Conservation (phyloP, 2,329 filamentous ascomycete genomes). For the Arthroderma sp. region DNA sequence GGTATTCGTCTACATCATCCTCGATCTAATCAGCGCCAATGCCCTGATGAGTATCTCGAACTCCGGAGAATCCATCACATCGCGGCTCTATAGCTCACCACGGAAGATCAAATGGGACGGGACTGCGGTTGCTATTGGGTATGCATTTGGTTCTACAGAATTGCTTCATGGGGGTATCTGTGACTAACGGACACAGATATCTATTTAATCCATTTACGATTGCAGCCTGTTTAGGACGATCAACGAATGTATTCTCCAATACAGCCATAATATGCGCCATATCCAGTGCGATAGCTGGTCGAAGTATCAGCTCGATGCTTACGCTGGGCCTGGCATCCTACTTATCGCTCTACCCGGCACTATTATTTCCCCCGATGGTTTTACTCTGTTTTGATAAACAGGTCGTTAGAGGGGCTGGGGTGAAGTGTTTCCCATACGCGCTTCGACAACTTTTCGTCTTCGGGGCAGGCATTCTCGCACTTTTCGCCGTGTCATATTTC, state of each 20-base stretch:
- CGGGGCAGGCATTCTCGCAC: constrained; percentile 39
- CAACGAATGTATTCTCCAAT: constrained; percentile 79
- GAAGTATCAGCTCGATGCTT: constrained; percentile 62
- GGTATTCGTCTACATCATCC: constrained; percentile 62
- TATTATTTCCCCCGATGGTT: constrained; percentile 70
- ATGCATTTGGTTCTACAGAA: constrained; percentile 19
- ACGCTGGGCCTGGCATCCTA: constrained; percentile 80
- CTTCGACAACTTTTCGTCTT: constrained; percentile 42
- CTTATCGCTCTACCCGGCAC: constrained; percentile 77
- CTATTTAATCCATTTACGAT: constrained; percentile 93
- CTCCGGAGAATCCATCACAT: constrained; percentile 63
- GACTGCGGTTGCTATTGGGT: constrained; percentile 66
- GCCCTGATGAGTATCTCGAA: constrained; percentile 68
- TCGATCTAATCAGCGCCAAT: constrained; percentile 72
- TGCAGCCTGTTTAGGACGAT: constrained; percentile 75
- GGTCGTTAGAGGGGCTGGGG: constrained; percentile 18
- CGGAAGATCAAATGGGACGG: constrained; percentile 63
- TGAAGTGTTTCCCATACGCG: constrained; percentile 36
- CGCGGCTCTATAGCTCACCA: constrained; percentile 63
- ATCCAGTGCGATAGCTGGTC: constrained; percentile 63
- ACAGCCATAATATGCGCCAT: constrained; percentile 76
- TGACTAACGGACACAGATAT: constrained; percentile 43
- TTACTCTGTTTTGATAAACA: constrained; percentile 66
- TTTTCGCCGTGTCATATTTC: constrained; percentile 59
- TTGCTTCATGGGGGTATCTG: not conserved